Conservation (phyloP, 208 protist species). For the Herpetomonas samuelpessoai region DNA sequence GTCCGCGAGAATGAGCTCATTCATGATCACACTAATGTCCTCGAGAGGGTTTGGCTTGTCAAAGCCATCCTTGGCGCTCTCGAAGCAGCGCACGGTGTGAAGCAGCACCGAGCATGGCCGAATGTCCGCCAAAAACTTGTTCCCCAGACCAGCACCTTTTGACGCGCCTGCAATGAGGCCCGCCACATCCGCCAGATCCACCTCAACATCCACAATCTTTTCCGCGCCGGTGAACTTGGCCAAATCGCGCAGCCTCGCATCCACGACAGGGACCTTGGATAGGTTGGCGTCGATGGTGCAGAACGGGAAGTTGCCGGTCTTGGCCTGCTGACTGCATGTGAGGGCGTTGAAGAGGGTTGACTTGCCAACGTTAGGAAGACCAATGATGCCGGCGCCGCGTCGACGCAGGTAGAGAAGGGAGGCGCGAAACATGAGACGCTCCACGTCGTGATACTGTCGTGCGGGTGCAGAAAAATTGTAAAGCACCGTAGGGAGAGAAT, state of each 20-base stretch:
- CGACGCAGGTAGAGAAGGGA: constrained; percentile 22
- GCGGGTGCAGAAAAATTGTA: too few relatives aligned
- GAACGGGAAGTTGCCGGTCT: constrained; percentile 93
- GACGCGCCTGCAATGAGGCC: constrained; percentile 87
- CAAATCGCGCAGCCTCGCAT: constrained; percentile 71
- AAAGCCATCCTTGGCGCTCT: constrained; percentile 79
- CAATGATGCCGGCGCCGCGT: constrained; percentile 82
- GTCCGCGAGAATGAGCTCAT: constrained; percentile 81
- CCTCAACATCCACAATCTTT: constrained; percentile 72
- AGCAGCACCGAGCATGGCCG: constrained; percentile 75
- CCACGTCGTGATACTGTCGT: too few relatives aligned
- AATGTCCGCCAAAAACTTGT: constrained; percentile 88
- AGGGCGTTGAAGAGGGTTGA: constrained; percentile 94
- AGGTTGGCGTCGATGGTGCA: constrained; percentile 93
- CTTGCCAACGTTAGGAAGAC: constrained; percentile 91
- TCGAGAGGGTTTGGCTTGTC: constrained; percentile 68
- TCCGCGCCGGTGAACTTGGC: constrained; percentile 56
- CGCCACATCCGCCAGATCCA: constrained; percentile 87
- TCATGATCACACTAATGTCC: constrained; percentile 74
- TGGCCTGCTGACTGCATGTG: constrained; percentile 82
- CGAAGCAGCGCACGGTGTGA: constrained; percentile 90
- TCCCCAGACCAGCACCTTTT: constrained; percentile 82
- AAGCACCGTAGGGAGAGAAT: too few relatives aligned
- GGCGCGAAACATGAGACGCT: constrained; percentile 17
- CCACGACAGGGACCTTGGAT: constrained; percentile 69